These are phyloP conservation scores for Taphrina betulina DNA, from an alignment of 1,139 yeast genomes.

Conservation along the genomic window DNA sequence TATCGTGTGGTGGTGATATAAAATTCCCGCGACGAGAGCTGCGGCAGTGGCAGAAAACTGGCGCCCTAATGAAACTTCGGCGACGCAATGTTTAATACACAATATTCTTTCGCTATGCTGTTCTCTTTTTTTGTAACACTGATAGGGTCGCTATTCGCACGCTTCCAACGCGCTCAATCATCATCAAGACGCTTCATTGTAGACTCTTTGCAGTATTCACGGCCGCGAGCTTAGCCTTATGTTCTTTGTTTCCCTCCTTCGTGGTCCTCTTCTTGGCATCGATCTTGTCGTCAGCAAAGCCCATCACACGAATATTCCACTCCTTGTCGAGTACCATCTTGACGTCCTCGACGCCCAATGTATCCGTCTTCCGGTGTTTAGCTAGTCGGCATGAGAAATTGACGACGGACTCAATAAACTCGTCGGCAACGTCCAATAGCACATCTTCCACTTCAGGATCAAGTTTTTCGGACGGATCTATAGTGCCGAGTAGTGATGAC, in stretches of 20 bases:
- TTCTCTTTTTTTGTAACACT: too few relatives aligned
- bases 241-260: slow-evolving; percentile 62
- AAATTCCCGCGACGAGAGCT: too few relatives aligned
- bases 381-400: slow-evolving; percentile 92
- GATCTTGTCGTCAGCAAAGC: slow-evolving; percentile 86
- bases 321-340: slow-evolving; percentile 90
- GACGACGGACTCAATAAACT: slow-evolving; percentile 85
- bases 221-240: slow-evolving; percentile 68
- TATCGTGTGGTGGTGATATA: too few relatives aligned
- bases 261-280: slow-evolving; percentile 73
- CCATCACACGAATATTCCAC: slow-evolving; percentile 95
- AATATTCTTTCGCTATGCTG: too few relatives aligned
- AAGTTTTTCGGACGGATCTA: slow-evolving; percentile 56
- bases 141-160: too few relatives aligned
- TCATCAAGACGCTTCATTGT: too few relatives aligned
- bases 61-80: too few relatives aligned
- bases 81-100: too few relatives aligned
- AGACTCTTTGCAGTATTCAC: slow-evolving; percentile 48
- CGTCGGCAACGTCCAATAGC: slow-evolving; percentile 89
- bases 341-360: slow-evolving; percentile 81
- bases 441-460: slow-evolving; percentile 54
- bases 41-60: too few relatives aligned
- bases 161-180: too few relatives aligned
- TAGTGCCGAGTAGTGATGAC: slow-evolving; percentile 76
- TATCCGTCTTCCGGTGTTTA: slow-evolving; percentile 87